These are phyloP conservation scores for Daldinia caldariorum DNA, from an alignment of 495 filamentous ascomycete species.

Conservation along the genomic window DNA sequence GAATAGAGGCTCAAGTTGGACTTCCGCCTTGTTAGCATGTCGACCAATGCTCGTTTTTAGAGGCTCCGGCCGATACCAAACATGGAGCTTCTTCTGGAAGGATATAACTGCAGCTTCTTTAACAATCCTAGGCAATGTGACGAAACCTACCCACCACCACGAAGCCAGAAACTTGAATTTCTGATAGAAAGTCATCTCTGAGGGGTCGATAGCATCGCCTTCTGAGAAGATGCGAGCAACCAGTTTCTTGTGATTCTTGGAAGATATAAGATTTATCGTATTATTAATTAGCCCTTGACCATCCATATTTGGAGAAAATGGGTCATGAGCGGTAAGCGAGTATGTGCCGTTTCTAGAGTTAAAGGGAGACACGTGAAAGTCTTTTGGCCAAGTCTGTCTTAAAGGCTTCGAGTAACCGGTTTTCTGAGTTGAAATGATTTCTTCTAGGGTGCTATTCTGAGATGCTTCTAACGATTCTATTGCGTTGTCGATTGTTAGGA, in stretches of 20 bases:
- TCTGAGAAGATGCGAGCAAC: slow-evolving; percentile 63
- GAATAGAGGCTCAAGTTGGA: slow-evolving; percentile 62
- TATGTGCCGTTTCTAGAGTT: slow-evolving; percentile 72
- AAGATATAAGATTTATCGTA: slow-evolving; percentile 66
- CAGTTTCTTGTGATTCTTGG: slow-evolving; percentile 64
- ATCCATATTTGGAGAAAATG: slow-evolving; percentile 54
- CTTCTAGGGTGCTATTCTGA: slow-evolving; percentile 13
- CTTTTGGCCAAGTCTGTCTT: slow-evolving; percentile 67
- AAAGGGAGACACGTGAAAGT: slow-evolving; percentile 80
- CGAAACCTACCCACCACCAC: slow-evolving; percentile 72
- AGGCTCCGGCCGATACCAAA: slow-evolving; percentile 68
- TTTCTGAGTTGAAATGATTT: slow-evolving; percentile 7
- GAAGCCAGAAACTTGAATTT: slow-evolving; percentile 59
- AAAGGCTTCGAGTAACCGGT: slow-evolving; percentile 46
- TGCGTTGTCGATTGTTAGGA: slow-evolving; percentile 52
- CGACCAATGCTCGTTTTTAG: slow-evolving; percentile 61
- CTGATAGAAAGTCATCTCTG: slow-evolving; percentile 50
- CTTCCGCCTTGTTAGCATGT: slow-evolving; percentile 56
- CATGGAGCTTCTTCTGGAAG: slow-evolving; percentile 61
- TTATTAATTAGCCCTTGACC: slow-evolving; percentile 57
- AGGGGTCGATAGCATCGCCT: slow-evolving; percentile 60
- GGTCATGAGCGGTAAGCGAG: slow-evolving; percentile 64
- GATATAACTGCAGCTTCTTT: slow-evolving; percentile 65
- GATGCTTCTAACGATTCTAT: slow-evolving; percentile 23
- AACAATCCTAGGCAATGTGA: slow-evolving; percentile 70